Percentiles rank a stretch among this genome's conserved stretches.
Evolutionary conservation across 148 eudicot species (phyloP).

Genomic region (Camellia lanceoleosa): DNA sequence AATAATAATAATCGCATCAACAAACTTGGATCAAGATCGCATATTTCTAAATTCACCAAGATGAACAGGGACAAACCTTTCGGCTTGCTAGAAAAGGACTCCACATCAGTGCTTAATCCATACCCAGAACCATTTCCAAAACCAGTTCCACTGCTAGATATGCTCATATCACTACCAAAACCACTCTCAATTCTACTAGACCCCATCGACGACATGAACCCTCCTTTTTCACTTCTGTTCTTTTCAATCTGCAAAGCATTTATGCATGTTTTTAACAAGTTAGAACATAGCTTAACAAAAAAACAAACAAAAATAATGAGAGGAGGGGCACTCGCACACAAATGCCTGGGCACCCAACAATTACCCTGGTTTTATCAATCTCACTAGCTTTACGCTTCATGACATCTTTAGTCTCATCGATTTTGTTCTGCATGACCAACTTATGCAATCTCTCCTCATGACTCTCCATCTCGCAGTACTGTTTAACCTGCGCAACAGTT

Average conservation of each 20-base stretch:
- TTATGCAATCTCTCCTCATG: slow-evolving; percentile 98
- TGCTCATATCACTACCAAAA: slow-evolving; percentile 54
- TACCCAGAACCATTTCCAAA: slow-evolving; percentile 84
- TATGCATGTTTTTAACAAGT: background rate
- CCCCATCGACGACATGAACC: slow-evolving; percentile 72
- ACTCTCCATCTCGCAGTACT: slow-evolving; percentile 99
- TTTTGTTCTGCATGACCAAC: slow-evolving; percentile 85
- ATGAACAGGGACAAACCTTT: slow-evolving; percentile 56
- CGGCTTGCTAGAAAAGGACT: slow-evolving; percentile 66
- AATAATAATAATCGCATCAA: background rate
- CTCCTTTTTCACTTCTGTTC: slow-evolving; percentile 72
- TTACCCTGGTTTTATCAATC: slow-evolving; percentile 94
- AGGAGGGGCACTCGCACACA: too few species aligned
- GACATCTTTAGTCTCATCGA: slow-evolving; percentile 90
- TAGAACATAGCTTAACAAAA: background rate
- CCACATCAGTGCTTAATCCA: slow-evolving; percentile 63
- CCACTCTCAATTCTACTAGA: slow-evolving; percentile 66
- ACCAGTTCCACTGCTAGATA: slow-evolving; percentile 63
- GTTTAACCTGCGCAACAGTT: slow-evolving; percentile 92
- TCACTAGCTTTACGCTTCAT: slow-evolving; percentile 97
- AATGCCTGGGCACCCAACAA: background rate
- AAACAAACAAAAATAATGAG: too few species aligned
- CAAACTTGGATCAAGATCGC: background rate
- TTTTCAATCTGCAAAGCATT: slow-evolving; percentile 60
- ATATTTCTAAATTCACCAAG: background rate